A percentile compares a stretch with the other conserved stretches of the same genome.
These are phyloP conservation scores for Pythium brassicae DNA, from an alignment of 352 stramenopile genomes.

Conservation along the genomic window DNA sequence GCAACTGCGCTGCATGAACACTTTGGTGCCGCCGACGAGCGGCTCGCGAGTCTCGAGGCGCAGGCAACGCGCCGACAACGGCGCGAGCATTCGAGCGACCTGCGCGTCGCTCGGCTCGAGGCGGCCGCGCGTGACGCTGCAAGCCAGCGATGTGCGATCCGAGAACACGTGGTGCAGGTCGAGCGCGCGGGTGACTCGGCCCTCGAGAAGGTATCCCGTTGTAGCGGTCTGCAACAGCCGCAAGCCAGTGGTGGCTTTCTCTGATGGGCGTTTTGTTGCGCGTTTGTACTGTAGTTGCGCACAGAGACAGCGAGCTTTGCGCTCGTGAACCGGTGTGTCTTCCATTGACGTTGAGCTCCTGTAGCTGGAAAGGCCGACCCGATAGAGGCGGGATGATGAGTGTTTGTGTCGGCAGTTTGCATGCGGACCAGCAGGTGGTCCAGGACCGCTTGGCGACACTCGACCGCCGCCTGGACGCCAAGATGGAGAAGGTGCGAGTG, in stretches of 20 bases:
- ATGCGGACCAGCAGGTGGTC: constrained; percentile 40
- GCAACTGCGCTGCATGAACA: not conserved
- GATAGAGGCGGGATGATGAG: too few species aligned
- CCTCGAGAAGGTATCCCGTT: constrained; percentile 11
- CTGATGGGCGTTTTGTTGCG: constrained; percentile 4
- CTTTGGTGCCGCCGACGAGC: not conserved
- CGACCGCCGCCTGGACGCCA: constrained; percentile 36
- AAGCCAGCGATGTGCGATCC: constrained; percentile 18
- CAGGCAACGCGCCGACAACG: not conserved
- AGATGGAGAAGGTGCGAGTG: constrained; percentile 58
- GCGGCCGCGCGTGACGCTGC: constrained; percentile 15
- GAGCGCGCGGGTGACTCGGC: constrained; percentile 20
- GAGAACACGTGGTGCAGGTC: constrained; percentile 8
- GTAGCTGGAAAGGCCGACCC: too few species aligned
- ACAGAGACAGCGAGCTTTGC: constrained; percentile 29
- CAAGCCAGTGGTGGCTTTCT: not conserved
- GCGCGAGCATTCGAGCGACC: not conserved
- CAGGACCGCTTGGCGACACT: constrained; percentile 37
- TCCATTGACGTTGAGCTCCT: not conserved
- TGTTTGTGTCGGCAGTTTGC: constrained; percentile 26
- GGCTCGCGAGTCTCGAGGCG: constrained; percentile 11
- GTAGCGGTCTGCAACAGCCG: too few species aligned
- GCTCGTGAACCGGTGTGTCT: constrained; percentile 18
- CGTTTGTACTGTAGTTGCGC: constrained; percentile 17
- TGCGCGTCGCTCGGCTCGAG: constrained; percentile 14